Evolutionary conservation across 2,329 filamentous ascomycete species (phyloP), one percentile per base, ranked within the genome.

Genomic region (Ceratocystis albifundus): DNA sequence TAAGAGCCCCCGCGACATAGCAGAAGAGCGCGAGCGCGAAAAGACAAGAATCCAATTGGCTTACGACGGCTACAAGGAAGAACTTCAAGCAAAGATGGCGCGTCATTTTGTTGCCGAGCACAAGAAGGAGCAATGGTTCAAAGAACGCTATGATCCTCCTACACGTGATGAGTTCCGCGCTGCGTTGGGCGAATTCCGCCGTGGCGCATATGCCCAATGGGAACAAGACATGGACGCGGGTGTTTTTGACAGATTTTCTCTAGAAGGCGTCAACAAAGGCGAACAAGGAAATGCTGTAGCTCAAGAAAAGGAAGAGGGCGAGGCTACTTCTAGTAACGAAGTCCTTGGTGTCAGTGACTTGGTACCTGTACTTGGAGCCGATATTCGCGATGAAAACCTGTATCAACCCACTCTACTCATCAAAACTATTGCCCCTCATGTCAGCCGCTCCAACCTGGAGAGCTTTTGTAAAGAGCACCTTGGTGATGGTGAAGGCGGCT

Each of bases 41-140:
- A 88, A 90, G 74, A 84, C 84, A 63, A 87, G 84, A 75, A 93
- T 93, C 25, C 89, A 93, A 71, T 78, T 79, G 15, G 84, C 84
- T 1, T 88, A 88, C 70, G 85, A 88, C 71, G 70, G 78, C 0
- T 88, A 88, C 73, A 87, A 87, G 71, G 85, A 88, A 72, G 84
- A 87, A 45, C 77, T 88, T 1, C 85, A 88, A 71, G 84, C 82
- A 3, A 87, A 86, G 74, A 93, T 96, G 88, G 92, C 94, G 0
- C 86, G 91, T 70, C 80, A 84, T 0, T 99, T 99, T 74, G 94
- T 99, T 53, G 84, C 88, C 62, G 88, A 91, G 71, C 94, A 99
- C 76, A 96, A 96, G 74, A 86, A 86, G 55, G 94, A 99, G 75
- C 93, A 99, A 74, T 99, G 94, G 94, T 99, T 99, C 78, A 90